phyloP scores from a whole-genome alignment of 176 grass and related monocot species.

The Dactylis glomerata region DNA sequence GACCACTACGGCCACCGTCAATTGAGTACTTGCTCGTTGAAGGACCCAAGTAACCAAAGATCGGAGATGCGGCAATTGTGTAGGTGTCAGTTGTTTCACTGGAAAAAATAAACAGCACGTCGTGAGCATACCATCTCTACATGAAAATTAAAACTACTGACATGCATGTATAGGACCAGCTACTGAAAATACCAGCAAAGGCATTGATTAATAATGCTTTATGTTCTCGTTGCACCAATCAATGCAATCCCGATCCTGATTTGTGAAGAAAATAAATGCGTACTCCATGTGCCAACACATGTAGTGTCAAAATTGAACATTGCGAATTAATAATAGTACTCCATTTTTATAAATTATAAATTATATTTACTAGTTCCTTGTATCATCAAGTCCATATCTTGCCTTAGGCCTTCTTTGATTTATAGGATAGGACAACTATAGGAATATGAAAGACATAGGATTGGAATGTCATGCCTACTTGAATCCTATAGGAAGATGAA shows the following conservation, averaged over 20 bases:
- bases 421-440: too few species aligned
- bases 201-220: not conserved
- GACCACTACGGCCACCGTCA: conserved; percentile 39
- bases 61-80: conserved; percentile 81
- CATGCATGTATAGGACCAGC: not conserved
- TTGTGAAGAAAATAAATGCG: not conserved
- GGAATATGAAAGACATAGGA: too few species aligned
- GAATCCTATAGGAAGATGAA: too few species aligned
- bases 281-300: not conserved
- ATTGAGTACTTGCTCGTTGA: conserved; percentile 58
- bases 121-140: not conserved
- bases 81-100: conserved; percentile 89
- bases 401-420: too few species aligned
- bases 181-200: not conserved
- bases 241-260: not conserved
- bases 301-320: not conserved
- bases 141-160: not conserved
- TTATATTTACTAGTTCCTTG: not conserved
- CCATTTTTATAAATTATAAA: not conserved
- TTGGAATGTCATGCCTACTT: too few species aligned
- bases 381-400: too few species aligned
- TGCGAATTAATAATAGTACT: not conserved
- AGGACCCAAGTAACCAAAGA: conserved; percentile 73
- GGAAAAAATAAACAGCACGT: conserved; percentile 1
- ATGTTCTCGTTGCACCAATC: not conserved